Evolutionary conservation across 176 grass and related monocot genomes (phyloP), one percentile per base, ranked within the genome.

Genomic region (Aegilops tauschii): DNA sequence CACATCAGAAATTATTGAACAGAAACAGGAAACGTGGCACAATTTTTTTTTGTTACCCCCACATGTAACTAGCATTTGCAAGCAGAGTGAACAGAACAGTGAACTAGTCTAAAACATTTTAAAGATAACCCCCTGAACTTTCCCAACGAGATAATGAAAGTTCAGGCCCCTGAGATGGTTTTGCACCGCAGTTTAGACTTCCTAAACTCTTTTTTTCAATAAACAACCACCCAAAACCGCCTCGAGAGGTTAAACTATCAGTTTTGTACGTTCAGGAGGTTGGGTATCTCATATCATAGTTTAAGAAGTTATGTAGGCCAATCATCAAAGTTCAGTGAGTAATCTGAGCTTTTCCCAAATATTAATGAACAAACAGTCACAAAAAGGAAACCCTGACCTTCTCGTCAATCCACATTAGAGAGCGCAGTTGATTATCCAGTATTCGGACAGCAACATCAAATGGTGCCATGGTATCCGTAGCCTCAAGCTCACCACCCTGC

Each of bases 361-460:
- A 31, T 20, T 31, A 81, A 61, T 36, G 31, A 63, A 58, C 31
- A 67, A 82, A 8, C 2, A n/a, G 21, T 18, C 31, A 63, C n/a
- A 68, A 65, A 69, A 61, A 40, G 12, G 18, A 63, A 65, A 66
- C 21, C 14, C 83, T 79, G 30, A 99, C 94, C 94, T 96, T 99
- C 87, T 99, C 97, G 82, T 99, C 94, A 73, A 99, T 99, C 94
- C 94, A 97, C 94, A 94, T 94, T 69, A 99, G 83, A 30, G 97
- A 97, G 61, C 94, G 92, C 35, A 97, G 89, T 77, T 99, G 97
- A 93, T 99, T 99, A 81, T 99, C 90, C 21, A 99, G 78, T 94
- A 99, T 93, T 13, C 97, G 82, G n/a, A 97, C 97, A 93, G 91
- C 94, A 88, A 94, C 92, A 89, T 99, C 97, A 92, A 99, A 94